Base-by-base conservation (phyloP, 768 basidiomycete species). In the Tricholoma saponaceum region DNA sequence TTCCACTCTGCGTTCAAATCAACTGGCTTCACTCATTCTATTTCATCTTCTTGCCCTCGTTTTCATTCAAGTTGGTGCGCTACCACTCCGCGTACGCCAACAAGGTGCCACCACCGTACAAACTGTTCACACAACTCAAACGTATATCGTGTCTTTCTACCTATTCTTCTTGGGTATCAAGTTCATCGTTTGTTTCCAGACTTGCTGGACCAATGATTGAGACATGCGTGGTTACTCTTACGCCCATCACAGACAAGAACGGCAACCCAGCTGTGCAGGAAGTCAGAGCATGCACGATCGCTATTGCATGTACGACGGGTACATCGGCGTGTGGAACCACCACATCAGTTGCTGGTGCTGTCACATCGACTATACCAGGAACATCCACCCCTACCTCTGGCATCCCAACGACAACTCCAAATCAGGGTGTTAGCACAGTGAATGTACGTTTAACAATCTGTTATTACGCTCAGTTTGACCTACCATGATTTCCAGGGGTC, bases 181-280 rank as follows among this genome's bases (percentile, higher is more conserved):
- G n/a, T 55, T 62, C 52, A 64, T 25, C 3, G 1, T 28, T 52
- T 25, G 30, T 55, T 41, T 23, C n/a, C 25, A 85, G 84, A 53
- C 56, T 76, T 46, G 72, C 76, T 56, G 85, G 86, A 16, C 67
- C 70, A 26, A 71, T 84, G 68, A 81, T 74, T 41, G 75, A 84
- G 72, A 83, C 78, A n/a, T 89, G 87, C 66, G 73, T 78, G 9
- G 71, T 84, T 50, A 80, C 81, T 9, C 74, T 87, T 49, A 84
- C 80, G 4, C 85, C 83, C 5, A 74, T 80, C 44, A 79, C 74
- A 52, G 80, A 77, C 61, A 66, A 69, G 3, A 71, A 78, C 61
- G 85, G 84, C 16, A 63, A 77, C n/a, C 71, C 72, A 43, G 77
- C 76, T 13, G 74, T 86, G 20, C 71, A 77, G 63, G 79, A 86